Base-by-base conservation (phyloP, 2,329 filamentous ascomycete species). In the Venturia oleaginea region DNA sequence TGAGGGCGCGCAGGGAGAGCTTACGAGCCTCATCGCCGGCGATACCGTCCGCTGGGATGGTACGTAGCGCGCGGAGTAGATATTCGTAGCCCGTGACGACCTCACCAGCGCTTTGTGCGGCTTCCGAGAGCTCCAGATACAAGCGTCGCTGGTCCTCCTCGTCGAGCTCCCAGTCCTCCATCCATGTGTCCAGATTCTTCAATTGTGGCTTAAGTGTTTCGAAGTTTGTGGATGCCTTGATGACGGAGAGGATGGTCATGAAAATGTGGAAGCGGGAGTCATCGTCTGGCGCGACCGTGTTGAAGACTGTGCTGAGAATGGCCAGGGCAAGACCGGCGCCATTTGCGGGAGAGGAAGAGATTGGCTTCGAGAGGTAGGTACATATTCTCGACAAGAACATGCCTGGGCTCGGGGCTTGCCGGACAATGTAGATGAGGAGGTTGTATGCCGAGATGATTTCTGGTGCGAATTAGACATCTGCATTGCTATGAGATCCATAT, bases 381-480 rank as follows among this genome's bases (percentile, higher is more conserved):
- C 94, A 97, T 72, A 99, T 87, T 71, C 85, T 84, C 66, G 91
- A 89, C 69, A 99, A 87, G 80, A 94, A 89, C 78, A 89, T 90
- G 77, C 91, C 88, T 69, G 89, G 85, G 71, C 92, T 90, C 71
- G 89, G 86, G 66, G 92, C 91, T 79, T 96, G 91, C 72, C 91
- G 84, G 70, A 96, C 86, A 66, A 99, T 87, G 81, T 97, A 91
- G 74, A 97, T 88, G 76, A 99, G 88, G 71, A 97, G 88, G 80
- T 99, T 97, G 81, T 97, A 97, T 67, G 93, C 91, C 66, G 93
- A 89, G 67, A 91, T 92, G 76, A 97, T 94, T 78, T 97, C 93
- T 87, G 73, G 30, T 43, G n/a, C 65, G 65, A 54, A 63, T 67
- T 68, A 63, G 46, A 15, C 27, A 8, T 42, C 24, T 48, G 40